A percentile compares a stretch with the other conserved stretches of the same genome.
Conservation (phyloP, 768 basidiomycete species). For the Mycena metata region DNA sequence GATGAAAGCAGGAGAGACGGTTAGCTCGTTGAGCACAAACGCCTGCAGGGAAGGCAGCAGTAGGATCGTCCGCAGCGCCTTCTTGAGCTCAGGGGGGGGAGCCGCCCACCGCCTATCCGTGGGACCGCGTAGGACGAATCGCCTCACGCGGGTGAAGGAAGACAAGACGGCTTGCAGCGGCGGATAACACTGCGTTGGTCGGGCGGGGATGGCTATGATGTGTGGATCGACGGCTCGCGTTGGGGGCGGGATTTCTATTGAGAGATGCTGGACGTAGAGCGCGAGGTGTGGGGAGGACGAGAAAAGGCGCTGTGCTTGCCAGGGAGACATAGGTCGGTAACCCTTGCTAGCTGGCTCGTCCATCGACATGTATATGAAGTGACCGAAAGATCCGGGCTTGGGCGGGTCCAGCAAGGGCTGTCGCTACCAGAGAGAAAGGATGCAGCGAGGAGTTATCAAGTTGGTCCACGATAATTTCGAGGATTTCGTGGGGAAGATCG, state of each 20-base stretch:
- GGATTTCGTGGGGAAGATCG: not conserved
- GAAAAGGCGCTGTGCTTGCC: constrained; percentile 7
- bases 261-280: constrained; percentile 1
- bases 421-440: not conserved
- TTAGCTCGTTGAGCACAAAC: not conserved
- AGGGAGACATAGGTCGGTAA: constrained; percentile 5
- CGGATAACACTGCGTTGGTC: not conserved
- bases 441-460: not conserved
- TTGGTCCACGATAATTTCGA: not conserved
- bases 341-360: not conserved
- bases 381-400: not conserved
- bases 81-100: not conserved
- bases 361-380: not conserved
- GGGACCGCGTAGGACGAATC: too few species aligned
- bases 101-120: not conserved
- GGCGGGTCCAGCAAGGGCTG: too few species aligned
- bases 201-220: not conserved
- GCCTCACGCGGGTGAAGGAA: not conserved
- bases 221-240: not conserved
- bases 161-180: not conserved
- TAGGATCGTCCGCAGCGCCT: not conserved
- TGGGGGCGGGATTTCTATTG: not conserved
- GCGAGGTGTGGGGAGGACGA: constrained; percentile 1
- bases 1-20: not conserved
- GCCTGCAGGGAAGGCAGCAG: not conserved